phyloP scores from a whole-genome alignment of 352 stramenopile species.

The Pythium periplocum region DNA sequence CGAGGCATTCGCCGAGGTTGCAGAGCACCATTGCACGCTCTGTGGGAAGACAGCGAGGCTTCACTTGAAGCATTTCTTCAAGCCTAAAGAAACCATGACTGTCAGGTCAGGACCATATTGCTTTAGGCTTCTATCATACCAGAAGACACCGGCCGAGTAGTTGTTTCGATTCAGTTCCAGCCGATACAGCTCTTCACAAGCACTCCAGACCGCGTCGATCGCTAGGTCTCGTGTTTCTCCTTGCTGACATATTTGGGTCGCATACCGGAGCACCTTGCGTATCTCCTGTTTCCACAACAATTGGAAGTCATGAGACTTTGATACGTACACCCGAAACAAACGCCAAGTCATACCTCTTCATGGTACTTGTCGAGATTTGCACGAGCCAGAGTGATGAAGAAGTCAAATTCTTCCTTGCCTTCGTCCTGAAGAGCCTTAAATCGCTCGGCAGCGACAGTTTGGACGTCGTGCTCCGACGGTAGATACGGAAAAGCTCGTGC shows the following conservation, averaged over 20 bases:
- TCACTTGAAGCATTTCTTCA: constrained; percentile 14
- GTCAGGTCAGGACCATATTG: no score
- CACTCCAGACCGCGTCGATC: constrained; percentile 1
- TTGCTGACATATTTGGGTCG: not conserved
- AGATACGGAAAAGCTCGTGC: constrained; percentile 22
- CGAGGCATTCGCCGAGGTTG: constrained; percentile 17
- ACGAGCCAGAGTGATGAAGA: constrained; percentile 1
- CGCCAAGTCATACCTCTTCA: constrained; percentile 4
- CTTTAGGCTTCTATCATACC: not conserved
- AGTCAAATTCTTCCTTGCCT: constrained; percentile 2
- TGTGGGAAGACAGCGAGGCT: constrained; percentile 4
- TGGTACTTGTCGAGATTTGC: constrained; percentile 9
- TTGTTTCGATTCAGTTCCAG: constrained; percentile 2
- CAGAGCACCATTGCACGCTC: constrained; percentile 11
- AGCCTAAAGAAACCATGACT: constrained; percentile 8
- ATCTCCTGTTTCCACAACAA: constrained; percentile 10
- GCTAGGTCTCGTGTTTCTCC: not conserved
- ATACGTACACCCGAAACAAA: no score
- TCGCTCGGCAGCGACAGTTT: constrained; percentile 2
- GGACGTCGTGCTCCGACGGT: constrained; percentile 11
- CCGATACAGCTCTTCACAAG: constrained; percentile 3
- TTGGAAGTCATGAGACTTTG: not conserved
- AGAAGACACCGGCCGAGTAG: not conserved
- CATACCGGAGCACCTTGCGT: constrained; percentile 3
- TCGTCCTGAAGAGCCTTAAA: not conserved